These are phyloP conservation scores for Trametes sp. DNA, from an alignment of 1,284 basidiomycete species.

Conservation along the genomic window DNA sequence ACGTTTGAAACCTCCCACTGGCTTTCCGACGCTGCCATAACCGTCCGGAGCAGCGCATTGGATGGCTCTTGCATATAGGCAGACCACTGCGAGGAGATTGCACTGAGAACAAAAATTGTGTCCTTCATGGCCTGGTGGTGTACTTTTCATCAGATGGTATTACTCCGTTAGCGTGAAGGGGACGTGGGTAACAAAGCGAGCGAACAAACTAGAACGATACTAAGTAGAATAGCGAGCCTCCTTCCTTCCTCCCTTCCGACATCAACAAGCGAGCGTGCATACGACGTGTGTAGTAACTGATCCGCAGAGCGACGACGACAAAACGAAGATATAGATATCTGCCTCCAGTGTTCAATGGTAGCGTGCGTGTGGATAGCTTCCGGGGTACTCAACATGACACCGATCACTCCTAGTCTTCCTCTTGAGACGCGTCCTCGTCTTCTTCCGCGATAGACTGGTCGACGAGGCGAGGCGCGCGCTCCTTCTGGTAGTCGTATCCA, in stretches of 20 bases:
- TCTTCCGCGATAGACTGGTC: conserved; percentile 26
- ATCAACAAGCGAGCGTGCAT: conserved; percentile 16
- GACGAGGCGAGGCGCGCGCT: conserved; percentile 18
- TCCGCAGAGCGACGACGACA: conserved; percentile 8
- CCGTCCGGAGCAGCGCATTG: no score
- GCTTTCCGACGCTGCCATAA: not conserved
- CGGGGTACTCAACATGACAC: not conserved
- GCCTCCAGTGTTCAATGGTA: not conserved
- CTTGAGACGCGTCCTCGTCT: conserved; percentile 14
- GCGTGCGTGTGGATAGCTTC: conserved; percentile 2
- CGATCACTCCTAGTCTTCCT: conserved; percentile 12
- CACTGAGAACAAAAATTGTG: no score
- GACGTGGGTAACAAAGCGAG: conserved; percentile 16
- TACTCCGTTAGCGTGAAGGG: conserved; percentile 14
- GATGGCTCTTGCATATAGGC: no score
- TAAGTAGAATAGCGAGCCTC: conserved; percentile 9
- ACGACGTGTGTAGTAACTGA: conserved; percentile 7
- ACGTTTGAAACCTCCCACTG: not conserved
- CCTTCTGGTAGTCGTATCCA: conserved; percentile 63
- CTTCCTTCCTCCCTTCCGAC: conserved; percentile 6
- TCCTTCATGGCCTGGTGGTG: no score
- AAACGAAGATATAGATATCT: conserved; percentile 6
- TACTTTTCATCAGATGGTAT: conserved; percentile 1
- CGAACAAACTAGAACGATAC: conserved; percentile 13
- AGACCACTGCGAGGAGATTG: no score